Evolutionary conservation across 2,329 filamentous ascomycete genomes (phyloP), one percentile per base, ranked within the genome.

Genomic region (Biscogniauxia sp.): DNA sequence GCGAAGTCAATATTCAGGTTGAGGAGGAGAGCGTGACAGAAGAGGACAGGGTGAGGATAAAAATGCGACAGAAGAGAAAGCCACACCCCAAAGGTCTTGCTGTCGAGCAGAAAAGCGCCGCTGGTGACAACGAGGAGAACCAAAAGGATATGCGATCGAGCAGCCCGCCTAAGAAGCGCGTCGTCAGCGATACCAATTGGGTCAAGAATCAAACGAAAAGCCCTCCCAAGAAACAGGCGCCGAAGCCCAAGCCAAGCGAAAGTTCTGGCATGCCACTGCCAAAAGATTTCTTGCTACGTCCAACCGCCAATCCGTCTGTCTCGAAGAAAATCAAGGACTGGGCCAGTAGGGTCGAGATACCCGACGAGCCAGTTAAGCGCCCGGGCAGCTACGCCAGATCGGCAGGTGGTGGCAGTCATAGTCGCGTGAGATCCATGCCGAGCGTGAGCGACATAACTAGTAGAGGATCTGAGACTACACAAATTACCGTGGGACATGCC

Each of bases 151-250:
- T 79, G 72, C 72, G 79, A 76, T 68, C 81, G 76, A 72, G 86
- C 56, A 75, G 81, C 55, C 86, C 91, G 53, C 94, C 94, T 17
- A 93, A 92, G 77, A 97, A 96, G 81, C 87, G 93, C 64, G 92
- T 98, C 57, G 87, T 97, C 63, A 97, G 93, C 73, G 94, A 98
- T 77, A 90, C 91, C 58, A 91, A 97, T 77, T 98, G 94, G 91
- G 86, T 86, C 76, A 88, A 87, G 71, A 75, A 77, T 74, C 84
- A 82, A 63, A 82, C 80, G 61, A 82, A 79, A 61, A 81, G 74
- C 59, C 76, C 81, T 8, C 74, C 80, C 0, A 79, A 76, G 61
- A 78, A 75, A 62, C 72, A 73, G 13, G 75, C 78, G 1, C 77
- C 78, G 1, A 75, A 76, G 60, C 64, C 66, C 3, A 72, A 71